Base-by-base conservation (phyloP, 169 alveolate species). In the Cytauxzoon felis region DNA sequence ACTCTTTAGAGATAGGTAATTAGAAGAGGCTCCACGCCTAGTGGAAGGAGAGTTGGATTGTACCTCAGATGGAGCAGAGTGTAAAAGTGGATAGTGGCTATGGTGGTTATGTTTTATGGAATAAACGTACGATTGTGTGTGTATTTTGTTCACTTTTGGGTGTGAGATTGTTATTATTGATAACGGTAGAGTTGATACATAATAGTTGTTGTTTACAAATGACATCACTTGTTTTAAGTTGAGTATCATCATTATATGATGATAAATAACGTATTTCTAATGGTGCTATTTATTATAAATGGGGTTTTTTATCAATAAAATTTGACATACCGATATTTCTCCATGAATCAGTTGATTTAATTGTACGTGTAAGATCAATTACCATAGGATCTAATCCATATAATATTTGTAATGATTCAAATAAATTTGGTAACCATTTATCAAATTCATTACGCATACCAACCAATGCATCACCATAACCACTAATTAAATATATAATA, bases 381-480 rank as follows among this genome's bases (percentile, higher is more conserved):
- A 16, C n/a, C 48, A 41, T 11, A 8, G 53, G 34, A 8, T 42
- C 30, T 0, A 63, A 33, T 0, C 47, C 24, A 21, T 60, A 48
- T 9, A 65, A 6, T 42, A 40, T 64, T 1, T 67, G 32, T 32
- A 88, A 68, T 36, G 71, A 40, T 5, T 57, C 38, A 42, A 65
- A 65, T 52, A 88, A 60, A 16, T 50, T 50, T 5, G 43, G 32
- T 27, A 32, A 41, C 94, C 94, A 89, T 34, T 50, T 43, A 19
- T 76, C 80, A 65, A 89, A 89, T 30, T 89, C 94, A 19, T 56
- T 73, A 49, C 78, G 78, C 26, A 80, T 32, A 49, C 87, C 92
- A 18, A 48, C 63, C 23, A 68, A 78, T 45, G 75, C 93, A 30
- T 89, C 92, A 13, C 93, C 91, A 33, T 54, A 53, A 7, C 68